Conservation (phyloP, 805 yeast species). For the Metschnikowia bowlesiae region DNA sequence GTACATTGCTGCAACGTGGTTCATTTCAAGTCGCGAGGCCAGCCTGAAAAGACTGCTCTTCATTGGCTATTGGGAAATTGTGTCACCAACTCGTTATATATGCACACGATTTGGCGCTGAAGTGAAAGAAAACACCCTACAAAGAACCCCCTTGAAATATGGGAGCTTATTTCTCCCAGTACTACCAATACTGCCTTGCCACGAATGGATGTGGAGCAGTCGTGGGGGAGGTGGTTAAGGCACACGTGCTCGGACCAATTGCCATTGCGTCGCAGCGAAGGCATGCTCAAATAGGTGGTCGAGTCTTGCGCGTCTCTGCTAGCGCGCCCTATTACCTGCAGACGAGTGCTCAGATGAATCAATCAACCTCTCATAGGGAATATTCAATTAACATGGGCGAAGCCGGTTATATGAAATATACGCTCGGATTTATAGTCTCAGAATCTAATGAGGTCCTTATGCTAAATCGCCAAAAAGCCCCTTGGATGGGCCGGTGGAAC, state of each 20-base stretch:
- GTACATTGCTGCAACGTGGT: not conserved
- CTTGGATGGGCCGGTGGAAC: slow-evolving; percentile 48
- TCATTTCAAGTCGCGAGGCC: not conserved
- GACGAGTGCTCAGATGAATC: not conserved
- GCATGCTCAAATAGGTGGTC: not conserved
- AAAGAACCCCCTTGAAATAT: not conserved
- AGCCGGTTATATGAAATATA: slow-evolving; percentile 14
- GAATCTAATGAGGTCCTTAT: slow-evolving; percentile 31
- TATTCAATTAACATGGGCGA: slow-evolving; percentile 6
- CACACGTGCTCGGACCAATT: not conserved
- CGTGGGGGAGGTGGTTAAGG: not conserved
- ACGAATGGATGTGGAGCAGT: not conserved
- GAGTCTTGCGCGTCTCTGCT: not conserved
- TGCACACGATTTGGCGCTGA: not conserved
- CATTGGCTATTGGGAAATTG: not conserved
- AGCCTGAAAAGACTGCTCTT: not conserved
- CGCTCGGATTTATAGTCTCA: slow-evolving; percentile 27
- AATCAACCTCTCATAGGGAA: not conserved
- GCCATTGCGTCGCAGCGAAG: not conserved
- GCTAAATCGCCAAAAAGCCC: slow-evolving; percentile 38
- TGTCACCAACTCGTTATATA: not conserved
- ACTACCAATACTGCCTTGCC: too few species aligned
- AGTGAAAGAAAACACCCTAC: not conserved
- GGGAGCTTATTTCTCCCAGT: too few species aligned
- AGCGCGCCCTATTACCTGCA: not conserved